A percentile compares a stretch with the other conserved stretches of the same genome.
Evolutionary conservation across 306 rosid genomes (phyloP).

Genomic region (Ormosia emarginata): DNA sequence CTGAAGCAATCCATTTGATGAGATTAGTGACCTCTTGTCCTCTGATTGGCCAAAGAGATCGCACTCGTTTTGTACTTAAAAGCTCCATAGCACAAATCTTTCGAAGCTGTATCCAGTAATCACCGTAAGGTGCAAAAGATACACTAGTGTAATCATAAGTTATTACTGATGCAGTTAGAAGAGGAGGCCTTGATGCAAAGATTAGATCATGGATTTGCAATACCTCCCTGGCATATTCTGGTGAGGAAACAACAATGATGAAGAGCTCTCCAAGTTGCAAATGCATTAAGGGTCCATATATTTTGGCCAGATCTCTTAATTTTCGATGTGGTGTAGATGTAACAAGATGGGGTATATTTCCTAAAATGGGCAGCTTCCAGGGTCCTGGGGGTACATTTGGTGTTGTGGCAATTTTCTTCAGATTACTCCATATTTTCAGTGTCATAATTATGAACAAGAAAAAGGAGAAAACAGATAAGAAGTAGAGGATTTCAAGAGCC

Average conservation of each 20-base stretch:
- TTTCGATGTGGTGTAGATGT: slow-evolving; percentile 21
- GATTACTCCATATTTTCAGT: not conserved
- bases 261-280: slow-evolving; percentile 44
- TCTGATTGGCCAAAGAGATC: slow-evolving; percentile 23
- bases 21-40: slow-evolving; percentile 30
- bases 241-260: slow-evolving; percentile 34
- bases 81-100: slow-evolving; percentile 35
- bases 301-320: slow-evolving; percentile 33
- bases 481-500: not conserved
- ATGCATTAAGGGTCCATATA: slow-evolving; percentile 43
- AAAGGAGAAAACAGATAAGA: not conserved
- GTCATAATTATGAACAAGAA: not conserved
- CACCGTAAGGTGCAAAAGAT: slow-evolving; percentile 29
- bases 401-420: not conserved
- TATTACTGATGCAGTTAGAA: not conserved
- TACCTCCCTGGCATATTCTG: slow-evolving; percentile 28
- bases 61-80: slow-evolving; percentile 21
- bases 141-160: slow-evolving; percentile 12
- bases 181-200: slow-evolving; percentile 32
- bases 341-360: slow-evolving; percentile 15
- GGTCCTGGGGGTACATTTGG: slow-evolving; percentile 34
- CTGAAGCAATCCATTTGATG: slow-evolving; percentile 5
- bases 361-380: slow-evolving; percentile 36
- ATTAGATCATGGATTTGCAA: slow-evolving; percentile 38
- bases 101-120: slow-evolving; percentile 30